These are phyloP conservation scores for Sarocladium strictum DNA, from an alignment of 2,329 filamentous ascomycete genomes.

Conservation along the genomic window DNA sequence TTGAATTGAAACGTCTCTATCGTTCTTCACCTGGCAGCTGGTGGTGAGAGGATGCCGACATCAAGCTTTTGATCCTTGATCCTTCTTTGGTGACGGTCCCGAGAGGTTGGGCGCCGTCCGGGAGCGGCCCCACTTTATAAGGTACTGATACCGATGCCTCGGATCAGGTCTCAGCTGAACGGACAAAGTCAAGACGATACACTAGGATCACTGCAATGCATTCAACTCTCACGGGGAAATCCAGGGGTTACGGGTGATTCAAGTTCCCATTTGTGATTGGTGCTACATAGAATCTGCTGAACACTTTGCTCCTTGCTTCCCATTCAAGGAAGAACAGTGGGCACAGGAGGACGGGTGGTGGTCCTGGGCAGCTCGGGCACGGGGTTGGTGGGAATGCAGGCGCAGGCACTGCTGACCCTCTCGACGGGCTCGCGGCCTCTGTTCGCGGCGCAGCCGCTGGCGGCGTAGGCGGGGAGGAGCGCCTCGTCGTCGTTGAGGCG, in stretches of 20 bases:
- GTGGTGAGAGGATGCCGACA: no score
- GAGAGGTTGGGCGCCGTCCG: no score
- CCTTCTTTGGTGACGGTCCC: not conserved
- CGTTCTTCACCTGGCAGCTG: no score
- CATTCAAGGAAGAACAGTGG: constrained; percentile 15
- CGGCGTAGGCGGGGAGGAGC: constrained; percentile 16
- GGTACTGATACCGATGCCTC: not conserved
- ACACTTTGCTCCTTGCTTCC: not conserved
- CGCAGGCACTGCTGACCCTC: constrained; percentile 18
- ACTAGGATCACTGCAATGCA: no score
- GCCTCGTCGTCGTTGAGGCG: constrained; percentile 14
- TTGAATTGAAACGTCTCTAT: no score
- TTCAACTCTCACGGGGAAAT: no score
- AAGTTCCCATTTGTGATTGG: no score
- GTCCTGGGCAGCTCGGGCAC: constrained; percentile 19
- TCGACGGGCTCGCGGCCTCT: constrained; percentile 12
- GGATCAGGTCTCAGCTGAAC: no score
- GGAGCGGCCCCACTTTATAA: not conserved
- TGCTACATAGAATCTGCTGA: not conserved
- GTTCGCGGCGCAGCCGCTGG: constrained; percentile 15
- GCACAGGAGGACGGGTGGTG: constrained; percentile 17
- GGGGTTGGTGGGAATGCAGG: constrained; percentile 15
- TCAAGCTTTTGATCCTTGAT: not conserved
- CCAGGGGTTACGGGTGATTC: no score
- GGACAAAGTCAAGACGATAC: no score